A percentile compares a stretch with the other conserved stretches of the same genome.
These are phyloP conservation scores for Venturiaceae sp. DNA, from an alignment of 2,329 filamentous ascomycete species.

Conservation along the genomic window DNA sequence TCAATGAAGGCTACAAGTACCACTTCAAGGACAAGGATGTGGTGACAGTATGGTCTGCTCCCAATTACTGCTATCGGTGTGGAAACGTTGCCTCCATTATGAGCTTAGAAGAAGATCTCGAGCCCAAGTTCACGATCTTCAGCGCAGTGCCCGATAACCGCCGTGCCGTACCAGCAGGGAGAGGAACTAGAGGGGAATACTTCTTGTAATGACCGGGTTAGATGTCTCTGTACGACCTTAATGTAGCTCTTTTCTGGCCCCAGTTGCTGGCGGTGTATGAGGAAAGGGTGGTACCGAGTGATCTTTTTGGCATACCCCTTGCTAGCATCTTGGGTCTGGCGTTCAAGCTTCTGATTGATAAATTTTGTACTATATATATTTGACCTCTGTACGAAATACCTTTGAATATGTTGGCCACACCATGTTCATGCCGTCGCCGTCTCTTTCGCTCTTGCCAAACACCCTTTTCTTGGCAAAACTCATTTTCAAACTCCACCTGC, in stretches of 20 bases:
- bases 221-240: not conserved
- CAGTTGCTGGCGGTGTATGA: not conserved
- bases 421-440: not conserved
- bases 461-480: not conserved
- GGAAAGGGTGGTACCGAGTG: not conserved
- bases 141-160: constrained; percentile 79
- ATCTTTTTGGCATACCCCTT: not conserved
- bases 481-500: not conserved
- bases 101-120: constrained; percentile 75
- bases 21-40: constrained; percentile 94
- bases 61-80: constrained; percentile 94
- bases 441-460: not conserved
- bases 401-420: not conserved
- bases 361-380: not conserved
- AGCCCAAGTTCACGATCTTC: constrained; percentile 89
- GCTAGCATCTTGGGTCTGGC: not conserved
- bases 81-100: constrained; percentile 86
- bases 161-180: constrained; percentile 64
- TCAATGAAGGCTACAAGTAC: constrained; percentile 78
- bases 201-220: constrained; percentile 28
- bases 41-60: constrained; percentile 78
- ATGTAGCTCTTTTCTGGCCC: not conserved
- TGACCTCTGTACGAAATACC: not conserved
- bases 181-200: constrained; percentile 39
- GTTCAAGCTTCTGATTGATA: not conserved